Conservation (phyloP, 208 protist species). For the Wallacemonas rigidus region DNA sequence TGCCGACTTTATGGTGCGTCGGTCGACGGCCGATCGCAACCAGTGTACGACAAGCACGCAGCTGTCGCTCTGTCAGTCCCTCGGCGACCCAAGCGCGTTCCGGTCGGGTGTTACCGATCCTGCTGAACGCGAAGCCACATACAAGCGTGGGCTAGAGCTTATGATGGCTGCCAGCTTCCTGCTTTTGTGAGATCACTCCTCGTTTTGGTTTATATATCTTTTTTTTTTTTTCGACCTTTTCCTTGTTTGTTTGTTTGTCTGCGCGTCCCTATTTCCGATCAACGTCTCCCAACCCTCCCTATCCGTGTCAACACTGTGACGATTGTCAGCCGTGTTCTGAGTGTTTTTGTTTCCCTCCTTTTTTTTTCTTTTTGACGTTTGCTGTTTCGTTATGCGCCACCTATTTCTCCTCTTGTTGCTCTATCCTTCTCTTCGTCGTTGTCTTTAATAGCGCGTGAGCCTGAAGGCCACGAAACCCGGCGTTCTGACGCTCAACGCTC, state of each 20-base stretch:
- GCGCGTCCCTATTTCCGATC: no score
- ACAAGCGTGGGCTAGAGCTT: conserved; percentile 32
- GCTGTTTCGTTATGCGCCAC: neutral
- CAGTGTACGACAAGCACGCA: conserved; percentile 22
- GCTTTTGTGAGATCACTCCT: conserved; percentile 32
- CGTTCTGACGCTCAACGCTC: no score
- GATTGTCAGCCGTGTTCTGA: no score
- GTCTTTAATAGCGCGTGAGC: no score
- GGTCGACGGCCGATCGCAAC: conserved; percentile 36
- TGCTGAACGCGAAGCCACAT: conserved; percentile 1
- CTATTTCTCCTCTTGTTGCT: neutral
- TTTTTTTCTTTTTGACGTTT: conserved; percentile 19
- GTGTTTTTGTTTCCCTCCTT: conserved; percentile 4
- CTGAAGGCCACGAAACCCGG: no score
- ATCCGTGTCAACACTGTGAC: no score
- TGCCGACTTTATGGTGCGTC: conserved; percentile 42
- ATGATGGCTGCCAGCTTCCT: conserved; percentile 51
- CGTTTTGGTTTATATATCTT: neutral
- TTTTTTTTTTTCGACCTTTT: conserved; percentile 12
- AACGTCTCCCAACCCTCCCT: no score
- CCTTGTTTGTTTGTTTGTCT: neutral
- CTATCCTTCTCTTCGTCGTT: no score
- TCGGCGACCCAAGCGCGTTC: conserved; percentile 25
- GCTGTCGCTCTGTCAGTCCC: conserved; percentile 24
- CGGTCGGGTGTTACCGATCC: conserved; percentile 10